These are phyloP conservation scores for Russula griseocarnosa DNA, from an alignment of 768 basidiomycete genomes.

Conservation along the genomic window DNA sequence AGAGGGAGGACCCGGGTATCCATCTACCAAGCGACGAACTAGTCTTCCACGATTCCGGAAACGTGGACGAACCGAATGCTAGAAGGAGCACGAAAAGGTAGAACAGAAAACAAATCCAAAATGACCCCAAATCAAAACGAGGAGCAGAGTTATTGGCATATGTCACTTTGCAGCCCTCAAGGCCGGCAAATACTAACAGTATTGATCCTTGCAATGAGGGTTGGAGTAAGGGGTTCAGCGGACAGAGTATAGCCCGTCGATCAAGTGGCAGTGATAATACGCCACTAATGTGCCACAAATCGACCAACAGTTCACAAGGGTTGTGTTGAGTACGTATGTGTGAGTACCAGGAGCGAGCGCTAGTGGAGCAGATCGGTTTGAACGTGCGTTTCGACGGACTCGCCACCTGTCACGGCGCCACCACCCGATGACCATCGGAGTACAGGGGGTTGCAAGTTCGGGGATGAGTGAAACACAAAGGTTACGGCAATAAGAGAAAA, in stretches of 20 bases:
- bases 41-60: not conserved
- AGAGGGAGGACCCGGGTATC: not conserved
- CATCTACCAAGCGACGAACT: not conserved
- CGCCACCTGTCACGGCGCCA: not conserved
- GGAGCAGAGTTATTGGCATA: not conserved
- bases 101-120: constrained; percentile 9
- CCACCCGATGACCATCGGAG: constrained; percentile 15
- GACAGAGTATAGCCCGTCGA: constrained; percentile 13
- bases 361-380: not conserved
- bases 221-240: not conserved
- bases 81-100: not conserved
- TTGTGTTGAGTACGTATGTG: not conserved
- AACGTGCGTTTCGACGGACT: constrained; percentile 4
- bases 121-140: not conserved
- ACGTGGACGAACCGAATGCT: not conserved
- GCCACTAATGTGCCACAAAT: constrained; percentile 6
- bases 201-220: not conserved
- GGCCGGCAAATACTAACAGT: not conserved
- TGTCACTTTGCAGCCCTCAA: not conserved
- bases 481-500: not conserved
- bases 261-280: constrained; percentile 16
- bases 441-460: constrained; percentile 2
- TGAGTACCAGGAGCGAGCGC: not conserved
- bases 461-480: not conserved
- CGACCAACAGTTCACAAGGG: not conserved